Base-by-base conservation (phyloP, 1,139 yeast genomes). In the Hyphopichia pseudoburtonii region DNA sequence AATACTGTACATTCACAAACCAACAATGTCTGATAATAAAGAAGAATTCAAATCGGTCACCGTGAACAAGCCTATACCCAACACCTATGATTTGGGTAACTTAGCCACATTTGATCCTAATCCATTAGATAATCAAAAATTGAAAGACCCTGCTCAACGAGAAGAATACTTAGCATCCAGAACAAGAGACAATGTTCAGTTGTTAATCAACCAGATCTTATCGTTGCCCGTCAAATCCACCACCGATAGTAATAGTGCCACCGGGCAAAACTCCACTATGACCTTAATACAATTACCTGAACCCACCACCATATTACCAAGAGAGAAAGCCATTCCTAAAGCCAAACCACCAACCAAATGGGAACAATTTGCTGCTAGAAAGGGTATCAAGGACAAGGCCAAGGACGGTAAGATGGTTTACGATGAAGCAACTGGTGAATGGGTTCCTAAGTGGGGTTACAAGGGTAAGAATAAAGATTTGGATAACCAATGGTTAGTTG, bases 381-480 rank as follows among this genome's bases (percentile, higher is more conserved):
- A 94, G 71, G 97, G 97, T 51, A 94, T 94, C 60, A 76, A 85
- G 65, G 77, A 95, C 63, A 89, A 87, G 73, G 86, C 87, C 47
- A 89, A 83, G 63, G 85, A 87, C 27, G 97, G 96, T 35, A 92
- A 88, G 68, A 73, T 84, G 78, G 90, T 87, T 2, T 94, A 70
- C 54, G 96, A 92, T 60, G 97, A 94, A 63, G 94, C 77, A 32
- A 67, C 78, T 21, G 92, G 92, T 36, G 90, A 89, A 64, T 94
- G 98, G 98, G 96, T 85, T 43, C 94, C 95, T 52, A 90, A 89
- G 64, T 94, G 98, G 98, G 99, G 99, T 42, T 92, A 84, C 70
- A 83, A 86, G 50, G 98, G 98, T 55, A 79, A 80, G 62, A 92
- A 92, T 66, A 92, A 92, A 68, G 79, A 82, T 41, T 58, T 82